Conservation (phyloP, 129 eudicot genomes). For the Centrapalus pauciflorus region DNA sequence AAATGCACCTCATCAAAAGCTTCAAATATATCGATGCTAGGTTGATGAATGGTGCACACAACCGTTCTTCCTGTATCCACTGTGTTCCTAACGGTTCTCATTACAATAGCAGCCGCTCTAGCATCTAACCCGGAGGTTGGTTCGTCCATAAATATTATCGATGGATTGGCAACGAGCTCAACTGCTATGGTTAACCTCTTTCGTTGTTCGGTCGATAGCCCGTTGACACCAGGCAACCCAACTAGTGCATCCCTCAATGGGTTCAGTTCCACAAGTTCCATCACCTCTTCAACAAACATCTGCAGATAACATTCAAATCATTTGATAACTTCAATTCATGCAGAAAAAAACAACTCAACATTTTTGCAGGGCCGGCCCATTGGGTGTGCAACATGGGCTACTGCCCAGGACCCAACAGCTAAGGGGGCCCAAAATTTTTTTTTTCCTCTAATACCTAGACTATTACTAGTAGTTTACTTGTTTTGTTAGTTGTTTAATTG, state of each 20-base stretch:
- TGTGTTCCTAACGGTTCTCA: slow-evolving; percentile 59
- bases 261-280: slow-evolving; percentile 70
- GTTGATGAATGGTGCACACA: slow-evolving; percentile 67
- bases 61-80: slow-evolving; percentile 61
- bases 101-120: slow-evolving; percentile 61
- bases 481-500: too few relatives aligned
- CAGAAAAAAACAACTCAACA: too few relatives aligned
- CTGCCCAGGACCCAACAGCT: too few relatives aligned
- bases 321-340: too few relatives aligned
- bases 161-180: slow-evolving; percentile 56
- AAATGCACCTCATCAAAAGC: slow-evolving; percentile 56
- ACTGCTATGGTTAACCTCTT: slow-evolving; percentile 77
- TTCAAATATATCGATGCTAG: slow-evolving; percentile 63
- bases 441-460: too few relatives aligned
- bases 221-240: slow-evolving; percentile 75
- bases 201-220: slow-evolving; percentile 80
- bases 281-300: slow-evolving; percentile 82
- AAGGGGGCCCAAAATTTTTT: too few relatives aligned
- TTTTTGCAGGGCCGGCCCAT: too few relatives aligned
- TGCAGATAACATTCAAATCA: slow-evolving; percentile 12
- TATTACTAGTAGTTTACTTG: too few relatives aligned
- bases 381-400: too few relatives aligned
- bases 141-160: slow-evolving; percentile 59
- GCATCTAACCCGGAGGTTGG: slow-evolving; percentile 62
- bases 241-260: slow-evolving; percentile 49